Conservation (phyloP, 2,329 filamentous ascomycete genomes). For the Paraphoma sp. region DNA sequence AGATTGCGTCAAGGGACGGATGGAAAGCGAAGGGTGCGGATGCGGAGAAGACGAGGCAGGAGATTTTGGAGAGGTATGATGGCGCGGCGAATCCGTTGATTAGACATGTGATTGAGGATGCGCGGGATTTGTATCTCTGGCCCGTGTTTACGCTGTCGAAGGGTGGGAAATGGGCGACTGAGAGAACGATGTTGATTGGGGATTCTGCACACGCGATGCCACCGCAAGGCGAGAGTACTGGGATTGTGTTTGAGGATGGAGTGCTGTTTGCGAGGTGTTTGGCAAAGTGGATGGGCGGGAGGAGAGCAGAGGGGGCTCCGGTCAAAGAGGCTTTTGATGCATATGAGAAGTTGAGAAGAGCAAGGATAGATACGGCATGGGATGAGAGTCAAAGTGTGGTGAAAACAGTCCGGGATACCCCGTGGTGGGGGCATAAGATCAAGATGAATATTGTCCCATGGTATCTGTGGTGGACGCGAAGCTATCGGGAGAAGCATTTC, state of each 20-base stretch:
- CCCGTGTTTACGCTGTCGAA: constrained; percentile 55
- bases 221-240: constrained; percentile 59
- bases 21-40: constrained; percentile 55
- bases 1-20: constrained; percentile 52
- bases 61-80: constrained; percentile 50
- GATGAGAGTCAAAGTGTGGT: constrained; percentile 56
- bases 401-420: constrained; percentile 53
- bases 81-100: constrained; percentile 48
- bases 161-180: constrained; percentile 53
- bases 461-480: constrained; percentile 55
- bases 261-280: constrained; percentile 56
- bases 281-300: constrained; percentile 51
- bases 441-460: constrained; percentile 56
- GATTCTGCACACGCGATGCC: constrained; percentile 60
- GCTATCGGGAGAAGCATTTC: constrained; percentile 52
- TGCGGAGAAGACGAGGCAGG: constrained; percentile 50
- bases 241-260: constrained; percentile 61
- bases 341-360: constrained; percentile 55
- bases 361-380: constrained; percentile 54
- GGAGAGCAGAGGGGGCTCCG: constrained; percentile 28
- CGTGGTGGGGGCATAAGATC: constrained; percentile 53
- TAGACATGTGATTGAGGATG: constrained; percentile 50
- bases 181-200: constrained; percentile 54
- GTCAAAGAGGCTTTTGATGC: constrained; percentile 56
- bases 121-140: constrained; percentile 54